These are phyloP conservation scores for Trichoderma parareesei DNA, from an alignment of 495 filamentous ascomycete species.

Conservation along the genomic window DNA sequence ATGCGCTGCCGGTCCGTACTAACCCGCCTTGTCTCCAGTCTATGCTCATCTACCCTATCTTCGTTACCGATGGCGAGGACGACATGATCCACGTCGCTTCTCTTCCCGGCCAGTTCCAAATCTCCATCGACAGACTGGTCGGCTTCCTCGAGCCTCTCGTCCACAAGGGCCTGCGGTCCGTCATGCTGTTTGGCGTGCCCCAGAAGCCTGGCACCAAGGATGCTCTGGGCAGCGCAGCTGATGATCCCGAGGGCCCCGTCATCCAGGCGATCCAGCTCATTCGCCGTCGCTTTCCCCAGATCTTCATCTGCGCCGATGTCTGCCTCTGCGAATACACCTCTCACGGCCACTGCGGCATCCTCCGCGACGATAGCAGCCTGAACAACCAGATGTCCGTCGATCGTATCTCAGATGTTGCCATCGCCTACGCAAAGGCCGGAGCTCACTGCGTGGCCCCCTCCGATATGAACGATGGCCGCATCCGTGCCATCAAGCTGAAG, in stretches of 20 bases:
- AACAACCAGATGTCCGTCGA: slow-evolving; percentile 91
- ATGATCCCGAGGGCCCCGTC: slow-evolving; percentile 87
- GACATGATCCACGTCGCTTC: slow-evolving; percentile 87
- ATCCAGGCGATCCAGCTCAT: slow-evolving; percentile 76
- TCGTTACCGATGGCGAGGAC: slow-evolving; percentile 88
- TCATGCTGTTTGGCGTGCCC: slow-evolving; percentile 94
- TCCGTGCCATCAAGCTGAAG: slow-evolving; percentile 93
- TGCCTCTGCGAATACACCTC: slow-evolving; percentile 98
- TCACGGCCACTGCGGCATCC: slow-evolving; percentile 96
- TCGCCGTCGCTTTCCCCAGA: slow-evolving; percentile 70
- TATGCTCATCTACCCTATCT: slow-evolving; percentile 96
- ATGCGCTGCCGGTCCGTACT: neutral
- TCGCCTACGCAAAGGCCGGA: slow-evolving; percentile 87
- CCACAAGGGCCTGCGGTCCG: slow-evolving; percentile 77
- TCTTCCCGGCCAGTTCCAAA: slow-evolving; percentile 78
- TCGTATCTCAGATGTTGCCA: slow-evolving; percentile 83
- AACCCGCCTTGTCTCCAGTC: slow-evolving; percentile 45
- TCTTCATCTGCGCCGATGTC: slow-evolving; percentile 88
- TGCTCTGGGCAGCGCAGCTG: slow-evolving; percentile 83
- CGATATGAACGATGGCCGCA: slow-evolving; percentile 98
- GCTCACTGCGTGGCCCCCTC: slow-evolving; percentile 95
- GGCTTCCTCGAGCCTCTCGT: slow-evolving; percentile 81
- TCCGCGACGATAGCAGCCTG: slow-evolving; percentile 81
- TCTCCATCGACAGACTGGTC: slow-evolving; percentile 77
- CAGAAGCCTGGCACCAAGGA: slow-evolving; percentile 74